These are phyloP conservation scores for Annulohypoxylon nitens DNA, from an alignment of 495 filamentous ascomycete species.

Conservation along the genomic window DNA sequence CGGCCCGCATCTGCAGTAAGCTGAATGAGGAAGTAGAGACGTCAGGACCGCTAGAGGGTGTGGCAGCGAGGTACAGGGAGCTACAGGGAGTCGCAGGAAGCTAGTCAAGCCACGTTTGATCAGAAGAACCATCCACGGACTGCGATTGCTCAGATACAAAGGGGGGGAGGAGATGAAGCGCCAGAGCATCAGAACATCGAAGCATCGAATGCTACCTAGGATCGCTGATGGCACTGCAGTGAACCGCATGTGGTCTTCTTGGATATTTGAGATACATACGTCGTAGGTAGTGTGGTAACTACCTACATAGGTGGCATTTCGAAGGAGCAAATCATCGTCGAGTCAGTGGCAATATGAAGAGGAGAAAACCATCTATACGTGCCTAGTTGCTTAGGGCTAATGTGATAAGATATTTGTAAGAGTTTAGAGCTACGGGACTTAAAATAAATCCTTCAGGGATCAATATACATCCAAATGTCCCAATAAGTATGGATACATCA, in stretches of 20 bases:
- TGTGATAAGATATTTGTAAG: not conserved
- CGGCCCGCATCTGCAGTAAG: slow-evolving; percentile 46
- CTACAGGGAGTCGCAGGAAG: slow-evolving; percentile 15
- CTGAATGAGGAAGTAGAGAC: slow-evolving; percentile 45
- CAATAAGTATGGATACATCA: not conserved
- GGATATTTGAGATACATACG: not conserved
- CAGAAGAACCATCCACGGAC: slow-evolving; percentile 7
- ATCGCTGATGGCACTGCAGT: not conserved
- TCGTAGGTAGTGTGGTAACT: not conserved
- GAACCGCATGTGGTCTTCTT: not conserved
- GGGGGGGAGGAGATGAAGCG: not conserved
- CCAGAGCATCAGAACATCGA: not conserved
- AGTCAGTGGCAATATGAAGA: not conserved
- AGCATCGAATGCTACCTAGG: not conserved
- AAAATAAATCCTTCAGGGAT: not conserved
- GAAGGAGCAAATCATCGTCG: slow-evolving; percentile 4
- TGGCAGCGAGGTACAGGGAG: slow-evolving; percentile 18
- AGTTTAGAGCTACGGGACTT: not conserved
- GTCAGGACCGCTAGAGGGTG: slow-evolving; percentile 29
- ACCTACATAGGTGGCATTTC: not conserved
- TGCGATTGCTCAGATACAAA: not conserved
- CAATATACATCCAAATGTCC: no score
- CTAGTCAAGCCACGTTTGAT: slow-evolving; percentile 20
- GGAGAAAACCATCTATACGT: not conserved
- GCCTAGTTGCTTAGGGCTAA: not conserved